phyloP scores from a whole-genome alignment of 805 yeast genomes.

The Clavispora vitiphila region DNA sequence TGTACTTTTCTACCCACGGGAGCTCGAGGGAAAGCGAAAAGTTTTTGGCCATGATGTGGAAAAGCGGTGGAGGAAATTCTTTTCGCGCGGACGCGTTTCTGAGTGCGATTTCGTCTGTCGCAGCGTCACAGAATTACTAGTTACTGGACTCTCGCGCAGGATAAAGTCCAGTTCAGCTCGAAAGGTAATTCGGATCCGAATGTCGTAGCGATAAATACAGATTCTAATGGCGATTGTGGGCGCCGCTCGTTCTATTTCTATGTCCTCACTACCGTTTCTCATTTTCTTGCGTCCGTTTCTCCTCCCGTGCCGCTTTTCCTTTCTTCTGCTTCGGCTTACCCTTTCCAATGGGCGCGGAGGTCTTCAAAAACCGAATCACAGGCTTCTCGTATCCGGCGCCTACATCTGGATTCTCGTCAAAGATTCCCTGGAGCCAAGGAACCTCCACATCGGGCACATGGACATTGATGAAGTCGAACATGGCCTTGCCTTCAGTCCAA shows the following conservation, averaged over 20 bases:
- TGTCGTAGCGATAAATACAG: too few species aligned
- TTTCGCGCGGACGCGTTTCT: slow-evolving; percentile 1
- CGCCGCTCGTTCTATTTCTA: too few species aligned
- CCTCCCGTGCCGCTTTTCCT: background rate
- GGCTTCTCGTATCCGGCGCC: slow-evolving; percentile 5
- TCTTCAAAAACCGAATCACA: slow-evolving; percentile 10
- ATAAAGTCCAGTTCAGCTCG: too few species aligned
- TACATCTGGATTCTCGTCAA: slow-evolving; percentile 8
- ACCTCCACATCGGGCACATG: slow-evolving; percentile 35
- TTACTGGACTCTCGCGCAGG: too few species aligned
- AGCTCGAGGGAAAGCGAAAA: slow-evolving; percentile 24
- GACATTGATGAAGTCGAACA: slow-evolving; percentile 24
- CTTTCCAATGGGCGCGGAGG: slow-evolving; percentile 10
- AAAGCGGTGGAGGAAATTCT: background rate
- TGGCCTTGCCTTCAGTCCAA: slow-evolving; percentile 22
- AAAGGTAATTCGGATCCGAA: too few species aligned
- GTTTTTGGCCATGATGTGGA: slow-evolving; percentile 3
- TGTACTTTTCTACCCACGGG: slow-evolving; percentile 85
- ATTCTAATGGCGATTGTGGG: too few species aligned
- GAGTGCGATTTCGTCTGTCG: too few species aligned
- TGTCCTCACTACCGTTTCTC: background rate
- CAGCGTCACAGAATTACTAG: too few species aligned
- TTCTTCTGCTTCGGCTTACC: background rate
- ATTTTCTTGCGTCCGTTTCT: background rate
- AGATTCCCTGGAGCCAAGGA: slow-evolving; percentile 41